Percentiles rank a stretch among this genome's conserved stretches.
These are phyloP conservation scores for Isabelozyma gotoi DNA, from an alignment of 805 yeast genomes.

Conservation along the genomic window DNA sequence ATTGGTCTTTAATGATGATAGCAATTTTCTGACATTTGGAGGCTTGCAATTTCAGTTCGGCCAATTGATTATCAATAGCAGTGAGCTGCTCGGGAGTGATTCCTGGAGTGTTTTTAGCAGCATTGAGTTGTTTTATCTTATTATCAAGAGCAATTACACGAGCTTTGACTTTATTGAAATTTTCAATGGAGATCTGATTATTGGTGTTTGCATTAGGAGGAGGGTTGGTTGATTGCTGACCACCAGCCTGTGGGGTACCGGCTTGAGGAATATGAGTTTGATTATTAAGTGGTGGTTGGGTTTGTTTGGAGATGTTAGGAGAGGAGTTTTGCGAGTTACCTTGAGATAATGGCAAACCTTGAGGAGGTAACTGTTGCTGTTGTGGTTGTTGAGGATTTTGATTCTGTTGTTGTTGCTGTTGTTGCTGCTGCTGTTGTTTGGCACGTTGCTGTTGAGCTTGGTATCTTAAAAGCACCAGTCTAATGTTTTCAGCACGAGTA, in stretches of 20 bases:
- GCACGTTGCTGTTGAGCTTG: constrained; percentile 44
- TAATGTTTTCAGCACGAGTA: constrained; percentile 62
- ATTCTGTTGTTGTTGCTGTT: constrained; percentile 17
- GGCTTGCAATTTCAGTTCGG: constrained; percentile 45
- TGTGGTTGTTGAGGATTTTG: constrained; percentile 7
- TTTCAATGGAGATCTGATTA: constrained; percentile 25
- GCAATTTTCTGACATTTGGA: constrained; percentile 53
- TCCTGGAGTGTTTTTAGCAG: constrained; percentile 43
- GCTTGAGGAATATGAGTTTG: background rate
- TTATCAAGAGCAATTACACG: constrained; percentile 50
- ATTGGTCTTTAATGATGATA: constrained; percentile 42
- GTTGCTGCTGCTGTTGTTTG: constrained; percentile 24
- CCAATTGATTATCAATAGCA: constrained; percentile 48
- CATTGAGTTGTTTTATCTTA: constrained; percentile 50
- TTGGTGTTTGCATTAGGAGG: constrained; percentile 8
- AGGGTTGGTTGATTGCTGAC: constrained; percentile 3
- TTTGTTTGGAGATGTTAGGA: constrained; percentile 1
- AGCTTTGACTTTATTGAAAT: constrained; percentile 44
- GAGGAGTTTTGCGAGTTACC: constrained; percentile 4
- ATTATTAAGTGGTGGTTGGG: constrained; percentile 3
- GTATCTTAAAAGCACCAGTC: constrained; percentile 56
- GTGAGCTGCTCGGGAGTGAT: constrained; percentile 46
- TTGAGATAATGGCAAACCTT: background rate
- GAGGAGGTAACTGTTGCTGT: constrained; percentile 3
- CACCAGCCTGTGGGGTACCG: background rate